Evolutionary conservation across 306 rosid species (phyloP), one percentile per base, ranked within the genome.

Genomic region (Vicia faba): DNA sequence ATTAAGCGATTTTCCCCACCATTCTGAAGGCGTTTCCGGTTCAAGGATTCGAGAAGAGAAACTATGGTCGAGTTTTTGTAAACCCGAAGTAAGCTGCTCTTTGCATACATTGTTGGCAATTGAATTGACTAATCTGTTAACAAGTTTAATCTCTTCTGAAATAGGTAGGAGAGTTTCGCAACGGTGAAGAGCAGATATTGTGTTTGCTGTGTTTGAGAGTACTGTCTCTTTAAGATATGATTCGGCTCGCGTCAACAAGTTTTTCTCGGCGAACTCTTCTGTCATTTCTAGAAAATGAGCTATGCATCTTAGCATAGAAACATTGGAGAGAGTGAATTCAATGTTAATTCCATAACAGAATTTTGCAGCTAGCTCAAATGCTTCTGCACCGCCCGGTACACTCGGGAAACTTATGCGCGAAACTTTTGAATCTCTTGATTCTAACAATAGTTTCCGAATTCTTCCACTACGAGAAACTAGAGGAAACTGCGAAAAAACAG

Each of bases 1-100:
- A 12, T 66, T 70, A 11, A 95, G 92, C 1, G 89, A 80, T 36
- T 91, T 88, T 0, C 97, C 99, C 99, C 99, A 95, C 99, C 99
- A 95, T 63, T 95, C 89, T n/a, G 85, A 77, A 5, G 95, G 99
- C 1, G 96, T 89, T 68, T 90, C 99, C 1, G 95, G 84, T 61
- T 92, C 96, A 36, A 84, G 58, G 73, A 64, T 53, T 79, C 88
- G 86, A 18, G 88, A 33, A 45, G 89, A 85, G 59, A 79, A 95
- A 67, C 82, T 91, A 63, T 88, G 89, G 72, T 95, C 99, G 12
- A 95, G 87, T 75, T 91, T 90, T 58, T 75, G 79, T 72, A 95
- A 81, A 36, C 97, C 97, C 11, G 96, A 82, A 5, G 96, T 79
- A 46, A 95, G 95, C 75, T 95, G 97, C 70, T 95, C 99, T 75